Conservation (phyloP, 257 asterid species). For the Solanum chilense region DNA sequence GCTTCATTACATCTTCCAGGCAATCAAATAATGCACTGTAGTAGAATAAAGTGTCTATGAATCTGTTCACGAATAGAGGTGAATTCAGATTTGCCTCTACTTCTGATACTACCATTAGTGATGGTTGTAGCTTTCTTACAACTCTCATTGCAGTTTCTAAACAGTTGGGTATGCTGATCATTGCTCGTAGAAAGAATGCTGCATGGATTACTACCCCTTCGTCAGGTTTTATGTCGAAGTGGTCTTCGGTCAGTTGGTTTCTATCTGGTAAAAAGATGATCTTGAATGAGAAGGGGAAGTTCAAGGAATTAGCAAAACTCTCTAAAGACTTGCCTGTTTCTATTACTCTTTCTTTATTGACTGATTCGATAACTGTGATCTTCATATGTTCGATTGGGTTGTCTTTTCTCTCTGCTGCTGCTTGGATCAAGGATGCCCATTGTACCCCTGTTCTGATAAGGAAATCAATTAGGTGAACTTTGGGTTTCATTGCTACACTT, state of each 20-base stretch:
- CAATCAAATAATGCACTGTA: slow-evolving; percentile 17
- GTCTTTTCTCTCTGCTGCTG: not conserved
- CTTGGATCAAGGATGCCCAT: slow-evolving; percentile 32
- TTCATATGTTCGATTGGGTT: slow-evolving; percentile 1
- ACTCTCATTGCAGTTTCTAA: slow-evolving; percentile 13
- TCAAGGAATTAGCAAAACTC: slow-evolving; percentile 13
- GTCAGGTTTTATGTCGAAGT: slow-evolving; percentile 5
- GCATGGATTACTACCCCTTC: slow-evolving; percentile 4
- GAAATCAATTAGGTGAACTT: slow-evolving; percentile 24
- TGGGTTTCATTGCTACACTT: slow-evolving; percentile 1
- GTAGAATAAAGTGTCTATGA: slow-evolving; percentile 21
- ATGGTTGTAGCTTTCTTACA: slow-evolving; percentile 8
- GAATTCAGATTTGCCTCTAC: slow-evolving; percentile 25
- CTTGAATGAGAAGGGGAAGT: slow-evolving; percentile 12
- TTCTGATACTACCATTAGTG: slow-evolving; percentile 13
- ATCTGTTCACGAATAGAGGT: slow-evolving; percentile 16
- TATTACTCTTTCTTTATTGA: not conserved
- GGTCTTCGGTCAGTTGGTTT: slow-evolving; percentile 5
- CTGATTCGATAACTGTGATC: slow-evolving; percentile 15
- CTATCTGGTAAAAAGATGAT: slow-evolving; percentile 8
- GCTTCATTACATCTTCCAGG: slow-evolving; percentile 15
- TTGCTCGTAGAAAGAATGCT: not conserved
- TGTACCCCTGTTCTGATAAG: slow-evolving; percentile 13
- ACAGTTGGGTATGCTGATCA: slow-evolving; percentile 1
- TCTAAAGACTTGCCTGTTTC: slow-evolving; percentile 5